Base-by-base conservation (phyloP, 2,329 filamentous ascomycete species). In the Cladophialophora exuberans region DNA sequence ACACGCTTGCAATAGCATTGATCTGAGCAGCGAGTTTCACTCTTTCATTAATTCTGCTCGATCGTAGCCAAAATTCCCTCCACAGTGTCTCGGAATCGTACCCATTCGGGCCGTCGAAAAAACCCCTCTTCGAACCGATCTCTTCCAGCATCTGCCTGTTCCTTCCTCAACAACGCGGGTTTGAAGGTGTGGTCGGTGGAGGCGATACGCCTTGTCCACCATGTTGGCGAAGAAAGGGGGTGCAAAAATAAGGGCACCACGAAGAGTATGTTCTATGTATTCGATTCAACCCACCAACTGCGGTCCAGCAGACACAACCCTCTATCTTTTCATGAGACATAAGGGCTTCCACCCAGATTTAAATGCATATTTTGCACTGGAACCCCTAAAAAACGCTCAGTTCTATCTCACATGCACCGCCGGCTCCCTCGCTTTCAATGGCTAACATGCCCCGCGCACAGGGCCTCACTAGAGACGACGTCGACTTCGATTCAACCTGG, bases 401-500 rank as follows among this genome's bases (percentile, higher is more conserved):
- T 11, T 1, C 26, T 31, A 11, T 17, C 15, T 30, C 20, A 10
- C 47, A 13, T 35, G n/a, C 30, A 36, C 20, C 3, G 10, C 33
- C 3, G 30, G 7, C 4, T 10, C 28, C 20, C 7, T 11, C 7
- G 18, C 7, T 31, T 15, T 18, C 23, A 18, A 17, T 41, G 53
- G 36, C 42, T 53, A 50, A 59, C 36, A 53, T 46, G 42, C 9
- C 13, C 11, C 38, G 17, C 9, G 4, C 1, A 30, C 65, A 87
- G 84, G 81, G 82, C 54, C 70, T 85, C 18, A 66, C 69, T 2
- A 80, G 77, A 57, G 84, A 87, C 62, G 78, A 81, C 7, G 80
- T 88, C 64, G 90, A 95, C 62, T 96, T 96, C 68, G 89, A 96
- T n/a, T 79, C 83, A 2, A 89, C 86, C 64, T 99, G 94, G 94